These are phyloP conservation scores for Hypoxylon intermedium DNA, from an alignment of 495 filamentous ascomycete genomes.

Conservation along the genomic window DNA sequence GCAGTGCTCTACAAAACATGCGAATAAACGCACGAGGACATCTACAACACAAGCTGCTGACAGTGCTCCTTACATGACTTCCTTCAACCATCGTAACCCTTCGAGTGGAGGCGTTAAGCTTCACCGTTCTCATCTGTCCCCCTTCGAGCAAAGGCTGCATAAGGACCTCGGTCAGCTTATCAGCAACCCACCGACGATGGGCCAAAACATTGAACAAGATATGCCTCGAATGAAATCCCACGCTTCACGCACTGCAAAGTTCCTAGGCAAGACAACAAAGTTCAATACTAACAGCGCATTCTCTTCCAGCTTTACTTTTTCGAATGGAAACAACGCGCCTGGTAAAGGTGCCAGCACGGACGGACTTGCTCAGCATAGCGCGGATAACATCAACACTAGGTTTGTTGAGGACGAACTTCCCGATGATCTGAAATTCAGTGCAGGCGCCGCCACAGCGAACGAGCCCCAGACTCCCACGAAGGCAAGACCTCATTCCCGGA, in stretches of 20 bases:
- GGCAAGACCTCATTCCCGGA: constrained; percentile 44
- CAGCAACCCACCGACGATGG: neutral
- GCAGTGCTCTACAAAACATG: neutral
- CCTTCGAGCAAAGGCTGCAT: constrained; percentile 44
- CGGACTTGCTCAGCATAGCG: constrained; percentile 63
- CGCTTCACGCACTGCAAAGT: neutral
- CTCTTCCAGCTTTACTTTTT: constrained; percentile 58
- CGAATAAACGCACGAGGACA: neutral
- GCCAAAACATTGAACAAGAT: neutral
- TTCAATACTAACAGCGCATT: constrained; percentile 44
- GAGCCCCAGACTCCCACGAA: constrained; percentile 44
- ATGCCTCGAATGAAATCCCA: too few species aligned
- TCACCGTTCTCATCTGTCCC: constrained; percentile 22
- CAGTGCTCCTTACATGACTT: neutral
- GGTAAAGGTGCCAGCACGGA: constrained; percentile 27
- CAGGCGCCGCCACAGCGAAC: constrained; percentile 43
- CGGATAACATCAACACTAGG: constrained; percentile 78
- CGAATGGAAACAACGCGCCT: constrained; percentile 44
- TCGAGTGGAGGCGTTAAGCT: constrained; percentile 33
- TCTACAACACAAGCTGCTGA: neutral
- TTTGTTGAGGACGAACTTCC: constrained; percentile 50
- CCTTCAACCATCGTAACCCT: constrained; percentile 7
- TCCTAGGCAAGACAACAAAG: constrained; percentile 11
- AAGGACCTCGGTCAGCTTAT: constrained; percentile 40
- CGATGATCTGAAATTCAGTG: constrained; percentile 53